These are phyloP conservation scores for Aureobasidium sp. DNA, from an alignment of 2,329 filamentous ascomycete species.

Conservation along the genomic window DNA sequence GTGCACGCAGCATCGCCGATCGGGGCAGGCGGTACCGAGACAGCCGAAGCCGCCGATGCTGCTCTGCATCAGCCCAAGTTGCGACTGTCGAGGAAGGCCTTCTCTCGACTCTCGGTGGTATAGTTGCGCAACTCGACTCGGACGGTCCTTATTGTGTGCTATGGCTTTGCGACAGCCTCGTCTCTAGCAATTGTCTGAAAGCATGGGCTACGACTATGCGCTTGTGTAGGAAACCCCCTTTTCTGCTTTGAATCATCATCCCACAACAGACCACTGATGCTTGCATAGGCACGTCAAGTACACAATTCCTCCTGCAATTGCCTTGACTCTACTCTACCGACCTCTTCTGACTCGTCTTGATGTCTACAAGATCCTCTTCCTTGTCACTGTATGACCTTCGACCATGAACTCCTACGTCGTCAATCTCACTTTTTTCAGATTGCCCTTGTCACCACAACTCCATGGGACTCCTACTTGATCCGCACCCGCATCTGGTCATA, in stretches of 20 bases:
- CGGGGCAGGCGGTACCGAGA: background rate
- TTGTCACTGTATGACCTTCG: slow-evolving; percentile 40
- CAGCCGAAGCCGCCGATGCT: background rate
- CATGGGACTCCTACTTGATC: slow-evolving; percentile 73
- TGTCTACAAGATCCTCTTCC: slow-evolving; percentile 53
- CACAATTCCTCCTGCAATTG: slow-evolving; percentile 56
- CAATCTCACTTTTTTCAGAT: slow-evolving; percentile 34
- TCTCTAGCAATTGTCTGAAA: slow-evolving; percentile 15
- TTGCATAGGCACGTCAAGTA: slow-evolving; percentile 54
- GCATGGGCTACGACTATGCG: slow-evolving; percentile 56
- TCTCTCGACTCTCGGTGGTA: no score
- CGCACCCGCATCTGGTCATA: slow-evolving; percentile 64
- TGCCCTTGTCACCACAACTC: slow-evolving; percentile 61
- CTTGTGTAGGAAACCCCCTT: slow-evolving; percentile 46
- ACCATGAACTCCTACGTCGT: background rate
- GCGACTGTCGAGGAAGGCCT: no score
- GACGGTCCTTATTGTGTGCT: background rate
- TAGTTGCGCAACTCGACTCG: background rate
- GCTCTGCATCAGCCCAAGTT: background rate
- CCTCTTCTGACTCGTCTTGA: slow-evolving; percentile 58
- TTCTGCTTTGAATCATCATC: slow-evolving; percentile 4
- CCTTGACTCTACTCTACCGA: slow-evolving; percentile 52
- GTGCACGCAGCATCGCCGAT: slow-evolving; percentile 1
- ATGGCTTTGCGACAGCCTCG: slow-evolving; percentile 7
- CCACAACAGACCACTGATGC: slow-evolving; percentile 12